These are phyloP conservation scores for Avena sativa DNA, from an alignment of 176 grass and related monocot species.

Conservation along the genomic window DNA sequence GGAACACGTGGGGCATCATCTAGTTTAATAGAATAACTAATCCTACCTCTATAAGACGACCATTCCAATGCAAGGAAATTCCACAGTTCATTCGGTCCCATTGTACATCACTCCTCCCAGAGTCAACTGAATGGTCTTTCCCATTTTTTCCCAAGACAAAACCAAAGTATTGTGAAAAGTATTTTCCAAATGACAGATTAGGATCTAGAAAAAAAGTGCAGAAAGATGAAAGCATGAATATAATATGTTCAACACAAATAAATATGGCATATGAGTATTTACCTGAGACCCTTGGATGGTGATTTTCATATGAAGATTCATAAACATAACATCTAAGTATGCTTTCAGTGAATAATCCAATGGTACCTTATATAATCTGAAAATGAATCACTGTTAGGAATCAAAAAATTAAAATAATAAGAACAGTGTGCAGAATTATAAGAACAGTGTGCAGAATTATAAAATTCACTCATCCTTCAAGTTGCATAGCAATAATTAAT, in stretches of 20 bases:
- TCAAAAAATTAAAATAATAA: not conserved
- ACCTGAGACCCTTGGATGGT: not conserved
- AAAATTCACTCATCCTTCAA: too few species aligned
- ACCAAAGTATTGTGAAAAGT: conserved; percentile 66
- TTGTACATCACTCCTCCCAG: conserved; percentile 75
- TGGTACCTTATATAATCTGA: conserved; percentile 19
- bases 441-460: too few species aligned
- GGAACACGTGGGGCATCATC: too few species aligned
- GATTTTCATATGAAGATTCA: conserved; percentile 76
- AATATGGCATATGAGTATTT: too few species aligned
- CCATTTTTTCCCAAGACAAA: conserved; percentile 62
- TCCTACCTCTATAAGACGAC: conserved; percentile 74
- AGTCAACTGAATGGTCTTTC: conserved; percentile 56
- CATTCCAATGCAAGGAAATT: conserved; percentile 89
- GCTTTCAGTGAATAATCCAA: conserved; percentile 49
- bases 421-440: not conserved
- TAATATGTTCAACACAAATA: conserved; percentile 18
- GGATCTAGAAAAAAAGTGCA: conserved; percentile 50
- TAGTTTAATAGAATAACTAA: not conserved
- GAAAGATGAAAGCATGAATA: conserved; percentile 32
- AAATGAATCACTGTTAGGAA: not conserved
- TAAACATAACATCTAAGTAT: conserved; percentile 83
- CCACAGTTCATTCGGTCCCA: conserved; percentile 77
- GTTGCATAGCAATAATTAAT: too few species aligned
- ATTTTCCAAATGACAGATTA: conserved; percentile 60